Evolutionary conservation across 768 basidiomycete genomes (phyloP).

Genomic region (Aureoboletus auriporus): DNA sequence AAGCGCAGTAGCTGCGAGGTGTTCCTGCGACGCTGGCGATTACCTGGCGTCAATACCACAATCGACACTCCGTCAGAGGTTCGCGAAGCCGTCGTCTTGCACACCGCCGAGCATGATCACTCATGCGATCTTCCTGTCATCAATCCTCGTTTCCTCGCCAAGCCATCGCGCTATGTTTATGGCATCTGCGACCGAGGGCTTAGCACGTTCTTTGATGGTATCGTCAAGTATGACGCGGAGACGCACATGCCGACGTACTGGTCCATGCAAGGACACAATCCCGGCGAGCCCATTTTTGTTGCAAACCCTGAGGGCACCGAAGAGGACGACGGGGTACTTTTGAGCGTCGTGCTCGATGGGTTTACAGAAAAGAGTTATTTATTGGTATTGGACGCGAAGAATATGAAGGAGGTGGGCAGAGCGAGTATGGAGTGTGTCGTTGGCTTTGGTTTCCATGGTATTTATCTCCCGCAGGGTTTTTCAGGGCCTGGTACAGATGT

Average conservation of each 20-base stretch:
- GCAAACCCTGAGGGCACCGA: conserved; percentile 22
- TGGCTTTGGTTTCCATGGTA: conserved; percentile 37
- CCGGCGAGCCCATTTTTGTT: conserved; percentile 38
- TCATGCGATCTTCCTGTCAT: conserved; percentile 36
- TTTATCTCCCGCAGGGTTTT: conserved; percentile 10
- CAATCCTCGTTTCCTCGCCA: conserved; percentile 29
- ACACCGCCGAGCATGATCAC: conserved; percentile 23
- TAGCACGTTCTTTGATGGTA: conserved; percentile 31
- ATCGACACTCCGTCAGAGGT: conserved; percentile 10
- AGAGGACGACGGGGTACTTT: conserved; percentile 36
- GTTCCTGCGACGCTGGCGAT: conserved; percentile 29
- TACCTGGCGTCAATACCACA: conserved; percentile 22
- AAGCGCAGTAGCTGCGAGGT: conserved; percentile 13
- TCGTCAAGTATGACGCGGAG: conserved; percentile 35
- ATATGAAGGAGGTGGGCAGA: conserved; percentile 34
- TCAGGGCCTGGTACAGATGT: conserved; percentile 17
- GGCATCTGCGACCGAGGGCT: conserved; percentile 24
- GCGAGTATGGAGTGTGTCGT: conserved; percentile 32
- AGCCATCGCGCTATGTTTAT: conserved; percentile 32
- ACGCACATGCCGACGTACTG: conserved; percentile 22
- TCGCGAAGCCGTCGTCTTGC: conserved; percentile 16
- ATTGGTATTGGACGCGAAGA: conserved; percentile 34
- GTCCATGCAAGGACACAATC: conserved; percentile 26
- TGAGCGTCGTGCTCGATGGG: conserved; percentile 36
- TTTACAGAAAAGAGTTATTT: conserved; percentile 29